Evolutionary conservation across 495 filamentous ascomycete genomes (phyloP).

Genomic region (Penicillium parvum): DNA sequence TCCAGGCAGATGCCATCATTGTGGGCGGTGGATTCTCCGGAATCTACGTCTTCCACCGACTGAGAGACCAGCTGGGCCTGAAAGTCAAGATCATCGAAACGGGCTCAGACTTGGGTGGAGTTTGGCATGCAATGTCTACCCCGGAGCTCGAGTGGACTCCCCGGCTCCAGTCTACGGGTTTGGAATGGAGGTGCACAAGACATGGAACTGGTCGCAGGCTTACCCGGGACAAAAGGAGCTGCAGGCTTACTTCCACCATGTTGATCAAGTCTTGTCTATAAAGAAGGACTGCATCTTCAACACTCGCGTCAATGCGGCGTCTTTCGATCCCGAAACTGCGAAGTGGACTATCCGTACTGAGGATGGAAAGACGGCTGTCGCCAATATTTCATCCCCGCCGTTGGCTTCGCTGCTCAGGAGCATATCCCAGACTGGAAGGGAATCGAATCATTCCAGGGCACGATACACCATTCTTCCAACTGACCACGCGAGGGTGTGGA

Average conservation of each 20-base stretch:
- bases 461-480: slow-evolving; percentile 37
- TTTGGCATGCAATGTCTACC: slow-evolving; percentile 52
- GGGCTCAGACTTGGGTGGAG: slow-evolving; percentile 43
- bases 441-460: slow-evolving; percentile 49
- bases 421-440: slow-evolving; percentile 47
- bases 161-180: slow-evolving; percentile 47
- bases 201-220: slow-evolving; percentile 29
- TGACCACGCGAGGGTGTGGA: slow-evolving; percentile 37
- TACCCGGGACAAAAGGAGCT: slow-evolving; percentile 6
- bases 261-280: slow-evolving; percentile 45
- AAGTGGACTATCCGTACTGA: slow-evolving; percentile 44
- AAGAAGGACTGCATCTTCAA: slow-evolving; percentile 49
- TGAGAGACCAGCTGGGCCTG: slow-evolving; percentile 27
- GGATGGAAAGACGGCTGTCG: slow-evolving; percentile 41
- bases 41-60: slow-evolving; percentile 25
- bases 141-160: slow-evolving; percentile 47
- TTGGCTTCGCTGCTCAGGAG: slow-evolving; percentile 28
- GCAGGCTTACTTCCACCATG: slow-evolving; percentile 6
- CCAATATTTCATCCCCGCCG: slow-evolving; percentile 45
- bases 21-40: slow-evolving; percentile 51
- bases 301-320: slow-evolving; percentile 40
- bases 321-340: slow-evolving; percentile 35
- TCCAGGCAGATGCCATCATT: slow-evolving; percentile 47
- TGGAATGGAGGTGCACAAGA: slow-evolving; percentile 48
- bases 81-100: slow-evolving; percentile 40